These are phyloP conservation scores for Terana coerulea DNA, from an alignment of 768 basidiomycete species.

Conservation along the genomic window DNA sequence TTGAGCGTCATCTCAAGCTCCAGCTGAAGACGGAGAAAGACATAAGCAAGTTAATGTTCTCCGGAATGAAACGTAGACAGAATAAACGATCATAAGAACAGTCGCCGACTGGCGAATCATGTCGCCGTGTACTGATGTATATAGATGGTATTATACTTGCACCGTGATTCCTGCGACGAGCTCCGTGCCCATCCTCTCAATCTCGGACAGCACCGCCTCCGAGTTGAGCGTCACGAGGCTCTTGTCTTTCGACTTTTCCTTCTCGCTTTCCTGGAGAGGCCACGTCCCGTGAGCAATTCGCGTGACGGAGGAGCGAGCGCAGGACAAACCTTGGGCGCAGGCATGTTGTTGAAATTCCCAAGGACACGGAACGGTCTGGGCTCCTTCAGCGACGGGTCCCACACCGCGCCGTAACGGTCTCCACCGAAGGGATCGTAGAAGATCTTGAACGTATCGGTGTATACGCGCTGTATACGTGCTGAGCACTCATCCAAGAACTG, in stretches of 20 bases:
- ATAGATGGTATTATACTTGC: not conserved
- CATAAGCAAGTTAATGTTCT: no score
- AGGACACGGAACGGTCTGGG: slow-evolving; percentile 74
- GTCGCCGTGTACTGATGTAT: not conserved
- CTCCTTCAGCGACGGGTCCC: slow-evolving; percentile 70
- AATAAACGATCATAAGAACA: no score
- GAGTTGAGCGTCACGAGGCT: slow-evolving; percentile 65
- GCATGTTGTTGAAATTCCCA: slow-evolving; percentile 73
- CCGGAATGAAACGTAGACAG: no score
- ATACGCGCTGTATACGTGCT: slow-evolving; percentile 47
- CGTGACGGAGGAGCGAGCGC: slow-evolving; percentile 6
- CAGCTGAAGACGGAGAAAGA: no score
- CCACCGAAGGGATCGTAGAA: slow-evolving; percentile 88
- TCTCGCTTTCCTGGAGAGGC: slow-evolving; percentile 16
- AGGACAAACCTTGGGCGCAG: slow-evolving; percentile 37
- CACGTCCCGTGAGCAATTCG: not conserved
- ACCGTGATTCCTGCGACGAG: slow-evolving; percentile 43
- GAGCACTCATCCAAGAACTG: not conserved
- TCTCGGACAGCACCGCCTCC: slow-evolving; percentile 63
- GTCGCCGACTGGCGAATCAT: no score
- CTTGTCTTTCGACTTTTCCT: slow-evolving; percentile 42
- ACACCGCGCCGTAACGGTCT: slow-evolving; percentile 73
- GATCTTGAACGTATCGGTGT: slow-evolving; percentile 72
- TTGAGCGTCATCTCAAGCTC: no score
- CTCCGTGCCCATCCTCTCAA: slow-evolving; percentile 70